Evolutionary conservation across 768 basidiomycete genomes (phyloP).

Genomic region (Tylopilus felleus): DNA sequence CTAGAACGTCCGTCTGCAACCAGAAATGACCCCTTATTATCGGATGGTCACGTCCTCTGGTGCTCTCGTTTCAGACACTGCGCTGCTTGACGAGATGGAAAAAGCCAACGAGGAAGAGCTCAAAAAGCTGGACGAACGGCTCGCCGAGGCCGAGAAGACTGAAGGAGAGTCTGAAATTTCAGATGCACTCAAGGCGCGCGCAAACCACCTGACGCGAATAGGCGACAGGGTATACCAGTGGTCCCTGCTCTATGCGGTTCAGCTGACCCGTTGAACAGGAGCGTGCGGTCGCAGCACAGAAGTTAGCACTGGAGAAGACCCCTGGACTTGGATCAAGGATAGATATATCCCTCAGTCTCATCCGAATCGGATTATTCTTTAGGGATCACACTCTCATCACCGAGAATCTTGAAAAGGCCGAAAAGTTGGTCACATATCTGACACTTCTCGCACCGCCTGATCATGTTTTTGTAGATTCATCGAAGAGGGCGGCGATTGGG

Average conservation of each 20-base stretch:
- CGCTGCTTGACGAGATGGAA: constrained; percentile 25
- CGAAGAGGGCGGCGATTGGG: constrained; percentile 98
- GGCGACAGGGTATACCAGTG: constrained; percentile 64
- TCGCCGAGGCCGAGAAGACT: constrained; percentile 84
- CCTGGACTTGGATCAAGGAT: constrained; percentile 91
- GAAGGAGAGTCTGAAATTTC: constrained; percentile 93
- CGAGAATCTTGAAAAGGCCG: constrained; percentile 71
- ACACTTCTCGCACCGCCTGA: neutral
- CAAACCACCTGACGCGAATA: constrained; percentile 83
- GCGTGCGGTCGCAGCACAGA: constrained; percentile 74
- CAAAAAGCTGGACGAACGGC: constrained; percentile 66
- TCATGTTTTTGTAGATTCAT: constrained; percentile 56
- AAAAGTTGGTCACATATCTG: constrained; percentile 53
- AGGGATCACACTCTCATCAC: constrained; percentile 70
- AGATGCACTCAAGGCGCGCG: constrained; percentile 80
- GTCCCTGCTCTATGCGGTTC: neutral
- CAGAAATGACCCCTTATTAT: constrained; percentile 91
- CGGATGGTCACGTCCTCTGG: constrained; percentile 50
- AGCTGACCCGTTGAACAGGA: constrained; percentile 48
- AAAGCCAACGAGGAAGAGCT: constrained; percentile 71
- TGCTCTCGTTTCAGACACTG: constrained; percentile 41
- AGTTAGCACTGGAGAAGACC: constrained; percentile 84
- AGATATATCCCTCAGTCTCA: constrained; percentile 85
- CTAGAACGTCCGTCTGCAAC: neutral
- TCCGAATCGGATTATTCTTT: constrained; percentile 90